Conservation (phyloP, 1,284 basidiomycete genomes). For the Cutaneotrichosporon sp. region DNA sequence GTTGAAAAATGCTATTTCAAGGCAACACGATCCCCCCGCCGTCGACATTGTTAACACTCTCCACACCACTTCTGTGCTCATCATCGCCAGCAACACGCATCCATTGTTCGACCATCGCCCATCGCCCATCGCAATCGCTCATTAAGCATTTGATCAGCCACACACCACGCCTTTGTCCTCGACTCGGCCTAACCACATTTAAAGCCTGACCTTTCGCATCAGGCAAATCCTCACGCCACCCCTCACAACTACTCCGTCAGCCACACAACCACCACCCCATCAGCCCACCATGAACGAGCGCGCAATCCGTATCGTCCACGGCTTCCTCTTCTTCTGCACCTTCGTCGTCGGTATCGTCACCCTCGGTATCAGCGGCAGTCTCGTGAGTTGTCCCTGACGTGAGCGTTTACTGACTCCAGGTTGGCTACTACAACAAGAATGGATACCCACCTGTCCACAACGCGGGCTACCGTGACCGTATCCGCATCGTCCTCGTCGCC, state of each 20-base stretch:
- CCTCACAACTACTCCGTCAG: not conserved
- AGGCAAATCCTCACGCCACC: too few species aligned
- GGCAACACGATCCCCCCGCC: too few species aligned
- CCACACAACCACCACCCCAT: not conserved
- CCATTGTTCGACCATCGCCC: too few species aligned
- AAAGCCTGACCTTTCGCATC: too few species aligned
- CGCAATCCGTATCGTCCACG: conserved; percentile 35
- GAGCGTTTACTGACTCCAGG: not conserved
- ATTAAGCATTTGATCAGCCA: too few species aligned
- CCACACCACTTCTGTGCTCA: too few species aligned
- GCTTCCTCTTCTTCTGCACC: conserved; percentile 35
- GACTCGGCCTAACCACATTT: too few species aligned
- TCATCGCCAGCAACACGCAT: too few species aligned
- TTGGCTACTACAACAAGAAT: conserved; percentile 34
- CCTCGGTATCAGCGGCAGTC: conserved; percentile 35
- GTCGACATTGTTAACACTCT: too few species aligned
- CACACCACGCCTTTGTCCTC: too few species aligned
- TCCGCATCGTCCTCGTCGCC: conserved; percentile 46
- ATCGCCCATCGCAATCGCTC: too few species aligned
- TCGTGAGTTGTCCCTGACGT: conserved; percentile 11
- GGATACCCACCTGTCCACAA: conserved; percentile 43
- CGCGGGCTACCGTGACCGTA: conserved; percentile 42
- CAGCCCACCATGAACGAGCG: conserved; percentile 41
- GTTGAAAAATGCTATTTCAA: too few species aligned
- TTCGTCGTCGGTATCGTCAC: conserved; percentile 39